Evolutionary conservation across 306 rosid genomes (phyloP).

Genomic region (Alnus rubra): DNA sequence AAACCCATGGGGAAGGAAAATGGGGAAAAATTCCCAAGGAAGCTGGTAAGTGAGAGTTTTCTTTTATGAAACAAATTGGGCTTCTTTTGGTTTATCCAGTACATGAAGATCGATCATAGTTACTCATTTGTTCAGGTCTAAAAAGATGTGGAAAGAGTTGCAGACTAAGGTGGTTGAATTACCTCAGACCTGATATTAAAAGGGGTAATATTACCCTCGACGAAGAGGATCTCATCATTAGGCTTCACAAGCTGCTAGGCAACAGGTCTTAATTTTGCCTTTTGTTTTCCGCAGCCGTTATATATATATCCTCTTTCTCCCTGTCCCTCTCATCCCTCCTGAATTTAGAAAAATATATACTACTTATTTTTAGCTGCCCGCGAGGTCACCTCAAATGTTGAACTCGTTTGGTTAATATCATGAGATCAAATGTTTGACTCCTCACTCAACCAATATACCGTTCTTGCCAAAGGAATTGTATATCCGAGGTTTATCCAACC

Average conservation of each 20-base stretch:
- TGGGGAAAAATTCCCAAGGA: conserved; percentile 39
- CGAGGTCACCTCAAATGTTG: too few species aligned
- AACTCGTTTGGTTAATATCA: too few species aligned
- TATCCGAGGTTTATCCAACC: too few species aligned
- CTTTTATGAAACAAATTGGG: too few species aligned
- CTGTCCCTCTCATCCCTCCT: not conserved
- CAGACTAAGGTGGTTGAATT: conserved; percentile 35
- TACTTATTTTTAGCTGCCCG: not conserved
- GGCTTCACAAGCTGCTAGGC: conserved; percentile 32
- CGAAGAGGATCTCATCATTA: conserved; percentile 25
- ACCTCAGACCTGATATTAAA: conserved; percentile 22
- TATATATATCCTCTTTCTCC: not conserved
- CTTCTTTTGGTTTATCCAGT: not conserved
- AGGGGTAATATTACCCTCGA: conserved; percentile 23
- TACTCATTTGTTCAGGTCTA: conserved; percentile 1
- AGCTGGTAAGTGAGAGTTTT: conserved; percentile 31
- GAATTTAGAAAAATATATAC: not conserved
- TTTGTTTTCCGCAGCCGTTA: not conserved
- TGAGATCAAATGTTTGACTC: too few species aligned
- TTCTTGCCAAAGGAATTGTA: too few species aligned
- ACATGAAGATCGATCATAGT: not conserved
- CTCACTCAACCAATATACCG: too few species aligned
- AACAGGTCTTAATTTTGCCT: conserved; percentile 10
- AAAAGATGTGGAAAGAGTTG: conserved; percentile 32
- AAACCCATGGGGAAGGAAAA: conserved; percentile 43